Evolutionary conservation across 1,139 yeast genomes (phyloP).

Genomic region (Zygotorulaspora mrakii): DNA sequence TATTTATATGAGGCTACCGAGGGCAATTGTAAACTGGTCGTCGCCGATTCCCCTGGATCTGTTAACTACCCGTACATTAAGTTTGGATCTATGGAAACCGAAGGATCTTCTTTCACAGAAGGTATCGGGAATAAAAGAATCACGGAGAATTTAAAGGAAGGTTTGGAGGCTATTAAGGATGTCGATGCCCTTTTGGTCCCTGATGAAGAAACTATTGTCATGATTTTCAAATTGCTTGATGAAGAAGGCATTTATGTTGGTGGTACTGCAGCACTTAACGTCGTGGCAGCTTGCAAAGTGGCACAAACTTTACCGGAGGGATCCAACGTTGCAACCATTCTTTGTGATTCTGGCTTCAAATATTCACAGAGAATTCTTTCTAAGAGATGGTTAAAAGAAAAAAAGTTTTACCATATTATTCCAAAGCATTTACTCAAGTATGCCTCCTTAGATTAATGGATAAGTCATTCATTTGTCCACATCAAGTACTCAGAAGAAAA

Average conservation of each 20-base stretch:
- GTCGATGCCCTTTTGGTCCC: constrained; percentile 76
- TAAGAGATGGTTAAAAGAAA: constrained; percentile 67
- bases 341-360: constrained; percentile 87
- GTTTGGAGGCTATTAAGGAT: constrained; percentile 65
- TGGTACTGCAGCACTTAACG: constrained; percentile 80
- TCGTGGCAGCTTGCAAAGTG: constrained; percentile 72
- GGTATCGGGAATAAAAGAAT: constrained; percentile 96
- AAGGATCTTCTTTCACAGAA: constrained; percentile 86
- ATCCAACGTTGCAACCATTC: constrained; percentile 75
- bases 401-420: constrained; percentile 59
- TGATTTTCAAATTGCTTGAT: constrained; percentile 77
- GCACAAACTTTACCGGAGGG: constrained; percentile 77
- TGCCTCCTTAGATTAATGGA: constrained; percentile 41
- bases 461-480: too few relatives aligned
- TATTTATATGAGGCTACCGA: constrained; percentile 64
- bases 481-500: too few relatives aligned
- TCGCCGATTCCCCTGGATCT: constrained; percentile 94
- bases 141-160: constrained; percentile 74
- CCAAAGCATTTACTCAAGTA: constrained; percentile 73
- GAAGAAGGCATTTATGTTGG: constrained; percentile 92
- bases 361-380: constrained; percentile 79
- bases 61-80: constrained; percentile 74
- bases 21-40: constrained; percentile 54
- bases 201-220: constrained; percentile 68
- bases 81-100: constrained; percentile 60